Percentiles rank a stretch among this genome's conserved stretches.
Evolutionary conservation across 148 eudicot genomes (phyloP).

Genomic region (Simmondsia chinensis): DNA sequence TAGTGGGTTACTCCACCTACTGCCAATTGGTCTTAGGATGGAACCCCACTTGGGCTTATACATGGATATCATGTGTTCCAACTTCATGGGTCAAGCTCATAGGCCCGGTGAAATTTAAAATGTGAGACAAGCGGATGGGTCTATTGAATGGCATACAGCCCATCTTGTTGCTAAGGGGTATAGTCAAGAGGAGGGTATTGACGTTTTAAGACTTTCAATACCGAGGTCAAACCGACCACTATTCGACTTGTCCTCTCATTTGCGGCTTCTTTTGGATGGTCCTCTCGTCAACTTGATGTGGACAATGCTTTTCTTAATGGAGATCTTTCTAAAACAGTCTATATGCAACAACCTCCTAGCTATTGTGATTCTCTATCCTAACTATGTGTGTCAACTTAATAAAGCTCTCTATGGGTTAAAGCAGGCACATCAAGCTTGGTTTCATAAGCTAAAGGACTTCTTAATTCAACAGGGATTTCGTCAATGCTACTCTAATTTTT

Average conservation of each 20-base stretch:
- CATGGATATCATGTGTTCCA: background rate
- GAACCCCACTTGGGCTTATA: too few relatives aligned
- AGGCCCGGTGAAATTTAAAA: background rate
- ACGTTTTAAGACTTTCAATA: background rate
- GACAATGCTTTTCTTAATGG: background rate
- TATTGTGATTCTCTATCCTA: background rate
- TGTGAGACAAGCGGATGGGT: background rate
- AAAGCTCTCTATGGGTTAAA: background rate
- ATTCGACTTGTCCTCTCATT: background rate
- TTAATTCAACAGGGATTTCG: background rate
- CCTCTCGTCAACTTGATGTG: background rate
- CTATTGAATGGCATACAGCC: background rate
- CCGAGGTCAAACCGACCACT: background rate
- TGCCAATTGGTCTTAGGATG: too few relatives aligned
- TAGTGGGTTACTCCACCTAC: too few relatives aligned
- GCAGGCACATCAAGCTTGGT: conserved; percentile 1
- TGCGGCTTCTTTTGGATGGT: background rate
- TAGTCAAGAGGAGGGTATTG: background rate
- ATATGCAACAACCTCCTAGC: conserved; percentile 1
- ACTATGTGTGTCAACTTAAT: background rate
- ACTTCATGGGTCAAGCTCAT: background rate
- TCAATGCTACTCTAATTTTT: background rate
- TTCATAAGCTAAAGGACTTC: background rate
- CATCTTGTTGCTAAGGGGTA: too few relatives aligned
- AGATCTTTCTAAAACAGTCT: background rate